These are phyloP conservation scores for Trichoderma brevicompactum DNA, from an alignment of 2,329 filamentous ascomycete genomes.

Conservation along the genomic window DNA sequence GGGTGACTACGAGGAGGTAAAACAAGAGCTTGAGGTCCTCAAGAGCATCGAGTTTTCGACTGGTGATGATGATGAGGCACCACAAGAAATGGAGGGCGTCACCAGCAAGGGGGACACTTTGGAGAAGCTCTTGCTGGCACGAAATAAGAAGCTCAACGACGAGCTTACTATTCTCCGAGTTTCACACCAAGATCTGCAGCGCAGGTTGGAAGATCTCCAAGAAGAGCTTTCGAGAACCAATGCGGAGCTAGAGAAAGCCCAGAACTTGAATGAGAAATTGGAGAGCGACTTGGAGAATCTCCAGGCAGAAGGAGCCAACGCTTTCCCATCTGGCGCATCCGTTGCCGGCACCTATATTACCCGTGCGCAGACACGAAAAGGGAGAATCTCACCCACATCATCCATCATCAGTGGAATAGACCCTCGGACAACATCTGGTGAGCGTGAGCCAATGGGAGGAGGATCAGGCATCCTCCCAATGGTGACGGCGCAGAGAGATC, in stretches of 20 bases:
- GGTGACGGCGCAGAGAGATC: slow-evolving; percentile 96
- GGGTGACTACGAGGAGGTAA: slow-evolving; percentile 94
- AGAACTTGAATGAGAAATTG: slow-evolving; percentile 82
- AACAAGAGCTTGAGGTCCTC: slow-evolving; percentile 92
- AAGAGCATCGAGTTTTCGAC: slow-evolving; percentile 98
- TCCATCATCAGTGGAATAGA: slow-evolving; percentile 99
- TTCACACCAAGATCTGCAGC: slow-evolving; percentile 89
- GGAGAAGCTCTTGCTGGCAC: slow-evolving; percentile 85
- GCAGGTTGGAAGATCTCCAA: slow-evolving; percentile 76
- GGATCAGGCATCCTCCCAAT: slow-evolving; percentile 93
- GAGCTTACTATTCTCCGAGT: slow-evolving; percentile 92
- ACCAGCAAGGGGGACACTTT: slow-evolving; percentile 71
- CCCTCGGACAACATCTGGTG: slow-evolving; percentile 55
- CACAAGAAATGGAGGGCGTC: slow-evolving; percentile 46
- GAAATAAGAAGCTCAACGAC: slow-evolving; percentile 96
- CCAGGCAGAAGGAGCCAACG: slow-evolving; percentile 81
- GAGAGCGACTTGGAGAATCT: slow-evolving; percentile 90
- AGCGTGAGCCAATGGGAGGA: slow-evolving; percentile 68
- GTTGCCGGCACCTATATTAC: slow-evolving; percentile 89
- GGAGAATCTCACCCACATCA: slow-evolving; percentile 83
- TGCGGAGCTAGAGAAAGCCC: slow-evolving; percentile 82
- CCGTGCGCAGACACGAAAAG: slow-evolving; percentile 65
- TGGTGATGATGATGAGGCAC: slow-evolving; percentile 75
- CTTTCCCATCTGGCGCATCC: slow-evolving; percentile 86
- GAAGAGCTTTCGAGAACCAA: slow-evolving; percentile 83